Percentiles rank a stretch among this genome's conserved stretches.
phyloP scores from a whole-genome alignment of 768 basidiomycete genomes.

The Scleroderma bovista region DNA sequence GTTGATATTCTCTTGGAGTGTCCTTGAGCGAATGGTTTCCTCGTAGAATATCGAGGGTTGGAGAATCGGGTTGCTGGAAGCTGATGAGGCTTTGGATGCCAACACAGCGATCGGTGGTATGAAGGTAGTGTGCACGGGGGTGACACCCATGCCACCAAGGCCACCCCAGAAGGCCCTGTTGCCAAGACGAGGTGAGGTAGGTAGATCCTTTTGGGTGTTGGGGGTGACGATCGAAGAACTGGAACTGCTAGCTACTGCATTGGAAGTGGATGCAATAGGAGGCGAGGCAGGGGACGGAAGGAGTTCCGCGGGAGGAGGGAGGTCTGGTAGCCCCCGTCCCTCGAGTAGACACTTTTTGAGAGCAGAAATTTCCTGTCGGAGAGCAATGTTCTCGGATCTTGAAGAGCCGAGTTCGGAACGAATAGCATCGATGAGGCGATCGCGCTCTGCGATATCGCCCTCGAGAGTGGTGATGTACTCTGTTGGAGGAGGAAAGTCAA shows the following conservation, averaged over 20 bases:
- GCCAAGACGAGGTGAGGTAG: conserved; percentile 52
- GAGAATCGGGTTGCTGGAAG: conserved; percentile 23
- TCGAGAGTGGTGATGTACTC: conserved; percentile 96
- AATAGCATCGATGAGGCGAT: conserved; percentile 84
- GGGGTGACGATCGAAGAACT: conserved; percentile 43
- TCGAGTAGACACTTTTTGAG: conserved; percentile 74
- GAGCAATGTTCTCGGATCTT: conserved; percentile 75
- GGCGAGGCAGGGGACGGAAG: conserved; percentile 36
- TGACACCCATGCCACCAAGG: conserved; percentile 61
- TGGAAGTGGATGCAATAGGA: conserved; percentile 24
- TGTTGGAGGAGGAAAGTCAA: conserved; percentile 27
- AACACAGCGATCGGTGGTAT: conserved; percentile 58
- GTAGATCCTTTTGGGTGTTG: conserved; percentile 75
- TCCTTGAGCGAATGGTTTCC: conserved; percentile 19
- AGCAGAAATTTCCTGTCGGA: conserved; percentile 69
- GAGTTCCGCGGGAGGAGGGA: conserved; percentile 44
- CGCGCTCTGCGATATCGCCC: conserved; percentile 87
- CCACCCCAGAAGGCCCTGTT: conserved; percentile 76
- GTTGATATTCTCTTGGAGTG: conserved; percentile 21
- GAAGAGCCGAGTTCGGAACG: conserved; percentile 76
- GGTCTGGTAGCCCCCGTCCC: conserved; percentile 46
- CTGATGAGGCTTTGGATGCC: conserved; percentile 17
- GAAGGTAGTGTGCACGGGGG: conserved; percentile 79
- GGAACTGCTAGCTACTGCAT: conserved; percentile 11
- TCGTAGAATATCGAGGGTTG: conserved; percentile 28